phyloP scores from a whole-genome alignment of 1,139 yeast genomes.

The Saccharomyces hybrid region DNA sequence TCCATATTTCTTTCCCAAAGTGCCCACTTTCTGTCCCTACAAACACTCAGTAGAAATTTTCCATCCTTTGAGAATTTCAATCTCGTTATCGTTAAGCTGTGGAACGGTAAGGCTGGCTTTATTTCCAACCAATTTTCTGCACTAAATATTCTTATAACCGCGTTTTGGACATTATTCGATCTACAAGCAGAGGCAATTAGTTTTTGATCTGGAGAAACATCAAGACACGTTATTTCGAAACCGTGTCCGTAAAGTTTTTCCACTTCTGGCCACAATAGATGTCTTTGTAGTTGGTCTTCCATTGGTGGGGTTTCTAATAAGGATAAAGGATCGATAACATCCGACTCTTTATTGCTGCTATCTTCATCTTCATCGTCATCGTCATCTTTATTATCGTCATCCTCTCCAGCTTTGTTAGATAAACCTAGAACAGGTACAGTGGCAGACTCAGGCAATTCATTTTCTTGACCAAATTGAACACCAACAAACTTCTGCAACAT shows the following conservation, averaged over 20 bases:
- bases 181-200: conserved; percentile 85
- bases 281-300: conserved; percentile 85
- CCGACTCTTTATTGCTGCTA: conserved; percentile 35
- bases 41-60: conserved; percentile 62
- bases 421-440: conserved; percentile 88
- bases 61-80: conserved; percentile 71
- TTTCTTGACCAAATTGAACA: conserved; percentile 28
- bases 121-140: conserved; percentile 56
- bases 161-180: conserved; percentile 77
- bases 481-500: conserved; percentile 52
- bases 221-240: conserved; percentile 79
- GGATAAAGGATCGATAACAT: conserved; percentile 35
- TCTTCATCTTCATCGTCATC: conserved; percentile 40
- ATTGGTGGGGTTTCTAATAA: conserved; percentile 57
- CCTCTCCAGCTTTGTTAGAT: conserved; percentile 78
- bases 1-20: conserved; percentile 54
- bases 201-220: conserved; percentile 56
- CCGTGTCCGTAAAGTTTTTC: conserved; percentile 97
- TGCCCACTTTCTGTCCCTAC: conserved; percentile 84
- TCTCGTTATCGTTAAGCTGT: conserved; percentile 78
- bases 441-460: conserved; percentile 56
- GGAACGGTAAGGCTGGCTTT: conserved; percentile 48
- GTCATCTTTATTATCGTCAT: conserved; percentile 37
- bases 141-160: conserved; percentile 72
- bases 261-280: conserved; percentile 87